Conservation (phyloP, 768 basidiomycete genomes). For the Mycena indigotica region DNA sequence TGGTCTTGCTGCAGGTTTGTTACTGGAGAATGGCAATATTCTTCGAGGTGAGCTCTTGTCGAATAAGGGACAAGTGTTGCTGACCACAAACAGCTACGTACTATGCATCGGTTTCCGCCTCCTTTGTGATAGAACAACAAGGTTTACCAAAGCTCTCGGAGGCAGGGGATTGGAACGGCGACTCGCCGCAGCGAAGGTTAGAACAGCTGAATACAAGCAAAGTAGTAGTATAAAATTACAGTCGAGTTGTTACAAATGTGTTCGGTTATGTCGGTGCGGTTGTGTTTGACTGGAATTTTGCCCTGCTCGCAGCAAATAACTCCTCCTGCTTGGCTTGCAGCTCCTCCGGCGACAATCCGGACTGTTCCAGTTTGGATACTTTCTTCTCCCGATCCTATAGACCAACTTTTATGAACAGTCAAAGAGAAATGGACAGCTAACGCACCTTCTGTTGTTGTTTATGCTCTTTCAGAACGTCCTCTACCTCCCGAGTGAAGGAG, state of each 20-base stretch:
- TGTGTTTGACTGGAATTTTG: constrained; percentile 63
- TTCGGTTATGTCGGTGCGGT: constrained; percentile 46
- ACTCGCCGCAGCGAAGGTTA: constrained; percentile 60
- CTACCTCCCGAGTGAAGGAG: constrained; percentile 84
- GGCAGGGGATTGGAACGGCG: constrained; percentile 68
- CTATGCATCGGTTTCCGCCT: constrained; percentile 81
- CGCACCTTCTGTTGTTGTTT: constrained; percentile 92
- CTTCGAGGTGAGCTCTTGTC: constrained; percentile 53
- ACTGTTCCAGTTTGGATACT: constrained; percentile 84
- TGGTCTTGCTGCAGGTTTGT: constrained; percentile 76
- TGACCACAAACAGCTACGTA: constrained; percentile 69
- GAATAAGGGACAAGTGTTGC: neutral
- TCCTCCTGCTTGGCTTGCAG: constrained; percentile 84
- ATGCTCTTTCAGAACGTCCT: constrained; percentile 93
- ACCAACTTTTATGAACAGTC: constrained; percentile 14
- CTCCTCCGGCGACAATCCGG: constrained; percentile 90
- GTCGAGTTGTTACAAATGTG: constrained; percentile 29
- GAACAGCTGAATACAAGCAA: constrained; percentile 50
- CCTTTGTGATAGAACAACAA: constrained; percentile 79
- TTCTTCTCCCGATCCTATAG: constrained; percentile 87
- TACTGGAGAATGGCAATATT: constrained; percentile 57
- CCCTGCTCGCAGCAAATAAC: constrained; percentile 90
- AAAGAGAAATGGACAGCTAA: constrained; percentile 4
- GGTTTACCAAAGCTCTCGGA: constrained; percentile 63
- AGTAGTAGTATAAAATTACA: constrained; percentile 34